Base-by-base conservation (phyloP, 164 flowering plant genomes). In the Stephania yunnanensis region DNA sequence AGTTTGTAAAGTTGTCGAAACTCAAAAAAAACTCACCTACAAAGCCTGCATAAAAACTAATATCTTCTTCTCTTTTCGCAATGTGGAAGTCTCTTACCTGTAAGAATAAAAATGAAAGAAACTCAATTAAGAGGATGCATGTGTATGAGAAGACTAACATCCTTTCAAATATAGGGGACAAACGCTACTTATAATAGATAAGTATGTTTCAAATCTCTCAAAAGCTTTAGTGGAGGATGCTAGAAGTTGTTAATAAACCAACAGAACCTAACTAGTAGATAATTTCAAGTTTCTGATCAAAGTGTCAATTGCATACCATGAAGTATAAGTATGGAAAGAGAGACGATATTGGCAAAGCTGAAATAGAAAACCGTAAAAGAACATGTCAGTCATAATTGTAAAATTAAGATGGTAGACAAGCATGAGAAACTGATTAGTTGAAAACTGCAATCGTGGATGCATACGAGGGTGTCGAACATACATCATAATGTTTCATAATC, bases 251-350 rank as follows among this genome's bases (percentile, higher is more conserved):
- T 3, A 48, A 48, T 48, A 12, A 8, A 8, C 11, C 11, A 48
- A 48, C 3, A 48, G 53, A 8, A 48, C 53, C 53, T 12, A 48
- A 8, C 1, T 8, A 48, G 2, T 48, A 48, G 13, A 48, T 46
- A 10, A 46, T 48, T 48, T 48, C 9, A 70, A 71, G 6, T 19
- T 2, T 22, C 55, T 20, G 12, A 5, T 19, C 73, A 20, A 19
- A 42, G 52, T 70, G 17, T 42, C 30, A 67, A 3, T 20, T 58
- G 76, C 89, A 72, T 82, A 89, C 95, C 95, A 91, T 89, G 85
- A 91, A 92, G 80, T 92, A 92, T 13, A 92, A 81, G 81, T 86
- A 92, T 0, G 97, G 97, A 74, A 88, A 91, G 69, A 92, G 86
- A 48, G 92, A 89, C 45, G 92, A 78, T 74, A 87, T 83, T 30